Percentiles rank a stretch among this genome's conserved stretches.
Evolutionary conservation across 2,329 filamentous ascomycete species (phyloP).

Genomic region (Metarhizium album): DNA sequence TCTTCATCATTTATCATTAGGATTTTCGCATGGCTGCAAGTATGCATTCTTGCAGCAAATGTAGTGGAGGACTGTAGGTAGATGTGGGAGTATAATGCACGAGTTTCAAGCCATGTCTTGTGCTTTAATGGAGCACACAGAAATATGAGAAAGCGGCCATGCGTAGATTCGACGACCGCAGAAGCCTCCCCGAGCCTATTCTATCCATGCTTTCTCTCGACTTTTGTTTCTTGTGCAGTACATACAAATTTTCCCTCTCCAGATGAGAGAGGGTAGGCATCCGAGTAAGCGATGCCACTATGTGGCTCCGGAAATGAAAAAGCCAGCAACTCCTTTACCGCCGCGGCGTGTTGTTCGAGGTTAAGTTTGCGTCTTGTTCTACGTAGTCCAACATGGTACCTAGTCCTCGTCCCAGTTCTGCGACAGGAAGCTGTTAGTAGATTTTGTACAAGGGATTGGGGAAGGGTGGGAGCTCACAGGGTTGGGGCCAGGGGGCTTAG

Average conservation of each 20-base stretch:
- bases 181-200: not conserved
- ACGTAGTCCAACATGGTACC: slow-evolving; percentile 10
- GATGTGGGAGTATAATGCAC: not conserved
- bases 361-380: not conserved
- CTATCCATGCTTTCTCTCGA: slow-evolving; percentile 11
- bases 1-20: not conserved
- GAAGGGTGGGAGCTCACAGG: slow-evolving; percentile 37
- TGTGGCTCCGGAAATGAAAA: not conserved
- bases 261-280: not conserved
- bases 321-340: not conserved
- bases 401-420: slow-evolving; percentile 56
- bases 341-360: not conserved
- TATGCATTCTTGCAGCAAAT: not conserved
- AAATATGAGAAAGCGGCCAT: not conserved
- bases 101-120: not conserved
- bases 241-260: not conserved
- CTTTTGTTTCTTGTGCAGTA: slow-evolving; percentile 9
- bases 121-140: not conserved
- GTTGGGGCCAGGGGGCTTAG: slow-evolving; percentile 92
- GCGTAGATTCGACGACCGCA: not conserved
- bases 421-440: not conserved
- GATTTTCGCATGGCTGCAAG: not conserved
- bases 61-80: not conserved
- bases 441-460: not conserved
- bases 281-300: not conserved